A percentile compares a stretch with the other conserved stretches of the same genome.
Conservation (phyloP, 371 early-diverging fungal species). For the Mortierella sp. region DNA sequence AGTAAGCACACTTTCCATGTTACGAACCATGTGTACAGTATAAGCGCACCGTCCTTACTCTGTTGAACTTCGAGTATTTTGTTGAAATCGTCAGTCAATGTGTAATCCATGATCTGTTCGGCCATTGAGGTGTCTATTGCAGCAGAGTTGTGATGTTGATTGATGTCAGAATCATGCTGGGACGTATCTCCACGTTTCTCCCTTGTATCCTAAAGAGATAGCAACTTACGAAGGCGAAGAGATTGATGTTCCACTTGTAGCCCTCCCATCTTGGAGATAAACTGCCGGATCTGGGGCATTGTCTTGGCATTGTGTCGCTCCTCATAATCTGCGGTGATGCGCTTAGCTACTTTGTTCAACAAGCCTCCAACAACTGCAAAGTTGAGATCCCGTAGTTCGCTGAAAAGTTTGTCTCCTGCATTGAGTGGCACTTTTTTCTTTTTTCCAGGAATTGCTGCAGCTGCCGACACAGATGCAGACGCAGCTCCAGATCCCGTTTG, state of each 20-base stretch:
- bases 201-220: background rate
- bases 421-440: conserved; percentile 86
- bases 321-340: conserved; percentile 88
- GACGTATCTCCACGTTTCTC: no score
- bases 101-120: conserved; percentile 83
- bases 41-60: conserved; percentile 74
- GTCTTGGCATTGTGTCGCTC: conserved; percentile 90
- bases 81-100: conserved; percentile 84
- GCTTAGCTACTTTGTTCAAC: conserved; percentile 83
- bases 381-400: conserved; percentile 87
- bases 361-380: conserved; percentile 88
- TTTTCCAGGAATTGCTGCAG: conserved; percentile 55
- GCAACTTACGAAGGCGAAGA: conserved; percentile 40
- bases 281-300: conserved; percentile 87
- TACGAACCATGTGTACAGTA: no score
- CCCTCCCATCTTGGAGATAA: conserved; percentile 85
- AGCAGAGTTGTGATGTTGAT: no score
- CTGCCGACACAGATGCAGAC: conserved; percentile 20
- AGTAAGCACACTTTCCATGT: background rate
- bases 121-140: conserved; percentile 82
- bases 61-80: conserved; percentile 88
- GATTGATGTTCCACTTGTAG: conserved; percentile 88
- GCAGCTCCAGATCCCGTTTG: conserved; percentile 23
- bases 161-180: no score
- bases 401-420: conserved; percentile 79